A percentile compares a stretch with the other conserved stretches of the same genome.
phyloP scores from a whole-genome alignment of 139 green algal species.

The Yamagishiella unicocca region DNA sequence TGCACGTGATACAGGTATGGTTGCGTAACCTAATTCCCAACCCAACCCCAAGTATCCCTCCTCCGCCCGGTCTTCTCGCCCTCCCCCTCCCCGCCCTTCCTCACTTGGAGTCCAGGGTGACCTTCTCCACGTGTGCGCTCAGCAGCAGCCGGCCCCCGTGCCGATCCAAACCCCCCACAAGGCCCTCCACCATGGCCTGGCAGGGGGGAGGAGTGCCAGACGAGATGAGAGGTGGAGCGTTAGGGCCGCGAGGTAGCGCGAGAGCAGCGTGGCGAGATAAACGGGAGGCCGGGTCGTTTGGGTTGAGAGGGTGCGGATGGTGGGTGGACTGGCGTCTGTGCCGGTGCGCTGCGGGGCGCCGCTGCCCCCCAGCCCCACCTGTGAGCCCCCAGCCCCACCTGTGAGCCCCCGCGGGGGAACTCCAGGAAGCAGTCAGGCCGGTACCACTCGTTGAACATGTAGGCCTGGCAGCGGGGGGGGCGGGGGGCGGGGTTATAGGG shows the following conservation, averaged over 20 bases:
- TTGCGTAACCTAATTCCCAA: too few species aligned
- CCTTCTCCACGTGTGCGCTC: slow-evolving; percentile 85
- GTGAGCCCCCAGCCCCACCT: neutral
- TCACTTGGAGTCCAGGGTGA: slow-evolving; percentile 56
- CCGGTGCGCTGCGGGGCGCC: too few species aligned
- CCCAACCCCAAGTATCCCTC: too few species aligned
- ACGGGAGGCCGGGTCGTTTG: neutral
- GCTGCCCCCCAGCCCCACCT: neutral
- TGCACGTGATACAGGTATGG: too few species aligned
- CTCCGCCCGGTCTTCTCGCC: neutral
- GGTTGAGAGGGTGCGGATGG: neutral
- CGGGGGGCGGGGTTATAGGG: slow-evolving; percentile 50
- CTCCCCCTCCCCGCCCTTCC: neutral
- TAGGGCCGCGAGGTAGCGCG: neutral
- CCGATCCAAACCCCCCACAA: slow-evolving; percentile 93
- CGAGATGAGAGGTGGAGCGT: neutral
- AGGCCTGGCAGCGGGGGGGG: slow-evolving; percentile 61
- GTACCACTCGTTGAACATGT: slow-evolving; percentile 95
- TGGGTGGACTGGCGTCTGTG: neutral
- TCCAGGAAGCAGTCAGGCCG: slow-evolving; percentile 83
- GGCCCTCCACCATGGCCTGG: slow-evolving; percentile 89
- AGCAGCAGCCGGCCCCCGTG: slow-evolving; percentile 84
- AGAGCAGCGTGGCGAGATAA: neutral
- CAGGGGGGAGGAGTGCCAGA: slow-evolving; percentile 31
- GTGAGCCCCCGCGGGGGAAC: slow-evolving; percentile 91